Conservation (phyloP, 257 asterid species). For the Vinca minor region DNA sequence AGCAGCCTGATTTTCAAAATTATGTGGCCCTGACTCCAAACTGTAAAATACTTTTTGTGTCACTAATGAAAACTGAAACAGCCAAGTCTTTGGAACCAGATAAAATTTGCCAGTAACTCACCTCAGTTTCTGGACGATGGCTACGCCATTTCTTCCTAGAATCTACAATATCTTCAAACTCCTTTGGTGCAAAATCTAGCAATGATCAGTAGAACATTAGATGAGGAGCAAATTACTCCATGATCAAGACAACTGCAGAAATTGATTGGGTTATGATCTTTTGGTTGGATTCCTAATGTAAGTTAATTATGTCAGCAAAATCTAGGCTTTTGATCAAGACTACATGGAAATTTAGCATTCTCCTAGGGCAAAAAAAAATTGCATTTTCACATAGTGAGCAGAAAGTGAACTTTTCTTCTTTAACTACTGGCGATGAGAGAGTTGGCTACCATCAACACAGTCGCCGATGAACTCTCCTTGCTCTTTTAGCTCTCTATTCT, state of each 20-base stretch:
- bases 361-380: background rate
- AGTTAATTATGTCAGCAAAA: background rate
- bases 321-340: background rate
- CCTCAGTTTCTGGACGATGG: conserved; percentile 29
- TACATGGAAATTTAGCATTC: background rate
- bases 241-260: background rate
- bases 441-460: conserved; percentile 30
- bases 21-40: conserved; percentile 22
- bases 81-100: conserved; percentile 13
- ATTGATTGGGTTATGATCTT: background rate
- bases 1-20: conserved; percentile 33
- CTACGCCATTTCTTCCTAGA: conserved; percentile 50
- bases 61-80: conserved; percentile 6
- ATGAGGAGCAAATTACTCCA: background rate
- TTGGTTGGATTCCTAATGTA: background rate
- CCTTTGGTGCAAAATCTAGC: conserved; percentile 35
- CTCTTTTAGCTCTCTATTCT: conserved; percentile 21
- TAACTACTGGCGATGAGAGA: conserved; percentile 4
- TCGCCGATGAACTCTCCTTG: background rate
- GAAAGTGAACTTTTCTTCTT: background rate
- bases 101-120: conserved; percentile 26
- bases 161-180: conserved; percentile 28
- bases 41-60: conserved; percentile 20
- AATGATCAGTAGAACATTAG: conserved; percentile 7
- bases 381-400: conserved; percentile 5